Conservation (phyloP, 164 flowering plant genomes). For the Dillenia turbinata region DNA sequence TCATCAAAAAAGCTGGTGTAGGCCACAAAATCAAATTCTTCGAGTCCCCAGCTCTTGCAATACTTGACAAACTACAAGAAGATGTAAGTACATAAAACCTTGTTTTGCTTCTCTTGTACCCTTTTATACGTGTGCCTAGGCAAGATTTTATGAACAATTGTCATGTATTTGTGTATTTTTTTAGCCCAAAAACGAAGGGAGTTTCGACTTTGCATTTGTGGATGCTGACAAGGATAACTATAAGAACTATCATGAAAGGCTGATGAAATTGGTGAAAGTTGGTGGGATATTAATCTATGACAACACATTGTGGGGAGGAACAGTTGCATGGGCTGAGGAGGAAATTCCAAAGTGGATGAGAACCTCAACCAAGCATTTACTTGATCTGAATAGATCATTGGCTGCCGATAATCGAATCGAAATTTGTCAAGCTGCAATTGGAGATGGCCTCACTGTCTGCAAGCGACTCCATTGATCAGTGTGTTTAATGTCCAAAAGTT, state of each 20-base stretch:
- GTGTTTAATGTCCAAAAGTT: too few relatives aligned
- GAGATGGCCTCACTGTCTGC: conserved; percentile 58
- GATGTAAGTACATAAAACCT: conserved; percentile 10
- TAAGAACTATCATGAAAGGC: conserved; percentile 35
- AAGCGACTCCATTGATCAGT: conserved; percentile 22
- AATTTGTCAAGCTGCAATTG: conserved; percentile 29
- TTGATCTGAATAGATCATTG: conserved; percentile 28
- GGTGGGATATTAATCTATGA: conserved; percentile 57
- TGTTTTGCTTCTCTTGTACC: neutral
- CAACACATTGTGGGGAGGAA: conserved; percentile 52
- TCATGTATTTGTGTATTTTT: neutral
- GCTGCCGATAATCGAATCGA: conserved; percentile 42
- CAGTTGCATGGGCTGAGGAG: conserved; percentile 35
- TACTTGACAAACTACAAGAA: conserved; percentile 21
- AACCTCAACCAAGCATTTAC: neutral
- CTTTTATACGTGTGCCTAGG: too few relatives aligned
- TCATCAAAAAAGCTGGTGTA: conserved; percentile 41
- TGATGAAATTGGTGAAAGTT: conserved; percentile 39
- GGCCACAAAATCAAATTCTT: conserved; percentile 40
- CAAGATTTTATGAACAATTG: too few relatives aligned
- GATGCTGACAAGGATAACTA: conserved; percentile 50
- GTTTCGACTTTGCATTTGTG: conserved; percentile 54
- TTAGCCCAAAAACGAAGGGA: conserved; percentile 24
- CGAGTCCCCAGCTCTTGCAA: conserved; percentile 21
- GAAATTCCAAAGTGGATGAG: conserved; percentile 10